Evolutionary conservation across 1,139 yeast genomes (phyloP), one percentile per base, ranked within the genome.

Genomic region (Meyerozyma carpophila): DNA sequence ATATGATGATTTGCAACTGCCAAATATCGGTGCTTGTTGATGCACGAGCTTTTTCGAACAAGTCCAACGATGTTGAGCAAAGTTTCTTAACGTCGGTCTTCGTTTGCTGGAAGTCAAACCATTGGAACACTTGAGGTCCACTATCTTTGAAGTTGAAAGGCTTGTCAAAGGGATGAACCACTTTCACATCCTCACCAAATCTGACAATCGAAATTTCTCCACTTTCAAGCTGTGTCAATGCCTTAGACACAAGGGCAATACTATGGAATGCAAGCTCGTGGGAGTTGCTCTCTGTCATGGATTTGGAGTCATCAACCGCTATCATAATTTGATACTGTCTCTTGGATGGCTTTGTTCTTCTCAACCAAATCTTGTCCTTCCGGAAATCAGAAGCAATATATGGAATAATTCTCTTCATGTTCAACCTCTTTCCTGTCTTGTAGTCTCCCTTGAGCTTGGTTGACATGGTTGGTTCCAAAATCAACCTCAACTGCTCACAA

Each of bases 311-410:
- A 68, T 94, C 99, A 41, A 94, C 88, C 0, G 98, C 93, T 53
- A 94, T 86, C 97, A 94, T 88, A 50, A 94, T 86, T 68, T 94
- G 98, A 64, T 93, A 94, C 61, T 91, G 95, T 57, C 99, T 82
- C 68, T 94, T 93, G 51, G 96, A 87, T 44, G 98, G 99, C 61
- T 93, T 93, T 8, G 98, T 91, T 66, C 99, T 82, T 60, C 97
- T 81, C 69, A 94, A 76, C 99, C 99, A 94, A 49, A 94, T 94
- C 72, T 94, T 94, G 65, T 94, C 99, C 64, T 93, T 93, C 58
- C 96, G 83, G 79, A 90, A 94, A 58, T 91, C 96, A 41, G 96
- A 87, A 1, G 99, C 98, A 70, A 94, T 93, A 65, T 93, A 94
- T 11, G 98, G 96, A 57, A 94, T 93, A 54, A 94, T 94, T 53